Base-by-base conservation (phyloP, 805 yeast species). In the Zygosaccharomyces bailii region DNA sequence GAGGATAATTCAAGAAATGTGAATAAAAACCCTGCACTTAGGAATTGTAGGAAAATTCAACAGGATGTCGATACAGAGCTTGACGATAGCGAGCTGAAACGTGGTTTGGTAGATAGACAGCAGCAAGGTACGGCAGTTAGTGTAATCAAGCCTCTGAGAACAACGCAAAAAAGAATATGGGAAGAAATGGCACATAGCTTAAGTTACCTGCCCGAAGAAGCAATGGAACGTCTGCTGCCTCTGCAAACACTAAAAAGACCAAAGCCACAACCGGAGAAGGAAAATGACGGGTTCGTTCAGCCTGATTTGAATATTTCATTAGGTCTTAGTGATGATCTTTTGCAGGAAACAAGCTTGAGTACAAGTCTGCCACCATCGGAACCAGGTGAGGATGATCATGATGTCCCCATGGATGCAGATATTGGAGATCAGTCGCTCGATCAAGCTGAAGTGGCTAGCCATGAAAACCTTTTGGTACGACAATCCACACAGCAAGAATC, bases 231-330 rank as follows among this genome's bases (percentile, higher is more conserved):
- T 23, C 45, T 60, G 11, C 25, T 59, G 6, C 40, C 56, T 7
- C 50, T 50, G 35, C 49, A 47, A 32, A 32, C 44, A 6, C 25
- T 47, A 7, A 63, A 63, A 40, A 61, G 46, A 35, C 55, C 50
- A 31, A 61, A 46, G 44, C 13, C 34, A 5, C 23, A 39, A 14
- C 10, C 23, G 23, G 38, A 29, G 30, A 20, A 41, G n/a, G 34
- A 41, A 18, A 34, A 33, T 10, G 53, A 39, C 16, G 41, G 40
- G 7, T 42, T 40, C 4, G 38, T 44, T 7, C 57, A 54, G 29
- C 53, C 59, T 4, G 49, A 52, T 10, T 39, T 61, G 37, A 54
- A 61, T 34, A 49, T 55, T 2, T 55, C 65, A 1, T 36, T 63
- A 23, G 59, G 57, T 11, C 37, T 61, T 19, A 56, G 45, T 13